Conservation (phyloP, 2,329 filamentous ascomycete species). For the Cordyceps militaris region DNA sequence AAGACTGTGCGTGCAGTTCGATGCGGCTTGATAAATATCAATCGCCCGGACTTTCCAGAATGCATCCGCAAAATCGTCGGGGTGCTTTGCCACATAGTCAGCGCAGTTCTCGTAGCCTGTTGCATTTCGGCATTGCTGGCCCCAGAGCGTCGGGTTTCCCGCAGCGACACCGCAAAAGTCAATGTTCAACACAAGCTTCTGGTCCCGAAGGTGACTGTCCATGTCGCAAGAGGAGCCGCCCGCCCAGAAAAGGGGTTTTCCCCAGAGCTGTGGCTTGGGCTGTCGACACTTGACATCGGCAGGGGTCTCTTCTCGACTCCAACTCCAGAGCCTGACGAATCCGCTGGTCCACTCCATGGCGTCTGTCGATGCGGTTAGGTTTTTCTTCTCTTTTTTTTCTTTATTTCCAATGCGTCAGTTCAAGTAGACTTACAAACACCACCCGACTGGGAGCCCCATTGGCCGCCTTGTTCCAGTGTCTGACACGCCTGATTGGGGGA, state of each 20-base stretch:
- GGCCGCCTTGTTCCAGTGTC: background rate
- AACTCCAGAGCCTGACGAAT: slow-evolving; percentile 36
- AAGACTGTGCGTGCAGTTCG: background rate
- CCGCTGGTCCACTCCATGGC: slow-evolving; percentile 37
- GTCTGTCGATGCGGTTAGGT: slow-evolving; percentile 22
- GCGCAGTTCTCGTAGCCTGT: background rate
- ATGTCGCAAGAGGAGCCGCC: slow-evolving; percentile 56
- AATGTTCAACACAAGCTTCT: slow-evolving; percentile 70
- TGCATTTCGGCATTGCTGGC: background rate
- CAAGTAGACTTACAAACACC: background rate
- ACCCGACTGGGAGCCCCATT: background rate
- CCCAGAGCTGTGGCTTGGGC: slow-evolving; percentile 61
- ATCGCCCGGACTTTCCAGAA: background rate
- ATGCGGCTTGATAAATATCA: background rate
- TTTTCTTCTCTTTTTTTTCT: background rate
- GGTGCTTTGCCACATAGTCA: background rate
- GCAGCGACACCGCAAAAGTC: slow-evolving; percentile 69
- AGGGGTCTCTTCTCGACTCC: slow-evolving; percentile 26
- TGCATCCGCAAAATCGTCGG: background rate
- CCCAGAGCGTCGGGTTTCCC: slow-evolving; percentile 21
- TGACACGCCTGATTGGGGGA: background rate
- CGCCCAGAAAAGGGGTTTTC: slow-evolving; percentile 54
- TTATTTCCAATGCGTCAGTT: background rate
- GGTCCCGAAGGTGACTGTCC: slow-evolving; percentile 51
- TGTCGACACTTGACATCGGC: slow-evolving; percentile 28